Evolutionary conservation across 805 yeast genomes (phyloP), one percentile per base, ranked within the genome.

Genomic region (Peterozyma toletana): DNA sequence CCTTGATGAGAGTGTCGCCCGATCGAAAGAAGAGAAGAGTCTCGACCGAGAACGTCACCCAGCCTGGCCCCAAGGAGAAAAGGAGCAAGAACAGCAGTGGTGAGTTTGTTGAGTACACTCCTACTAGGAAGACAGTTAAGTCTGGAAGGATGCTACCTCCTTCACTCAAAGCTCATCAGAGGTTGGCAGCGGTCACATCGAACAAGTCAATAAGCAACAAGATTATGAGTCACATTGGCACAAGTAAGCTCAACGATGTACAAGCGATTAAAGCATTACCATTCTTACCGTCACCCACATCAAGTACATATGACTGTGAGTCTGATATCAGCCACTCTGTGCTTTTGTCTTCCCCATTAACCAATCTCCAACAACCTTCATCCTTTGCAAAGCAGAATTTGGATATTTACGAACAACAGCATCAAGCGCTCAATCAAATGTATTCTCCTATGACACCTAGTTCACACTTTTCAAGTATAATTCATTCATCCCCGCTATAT

Each of bases 401-500:
- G 13, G 30, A 18, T 14, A n/a, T 10, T 21, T 21, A 21, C 27
- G 7, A 31, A 31, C 34, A 35, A 35, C 18, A 35, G 37, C 37
- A 35, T 7, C 31, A 13, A 14, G 35, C 38, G 33, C 38, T 39
- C 34, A 38, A 41, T n/a, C 42, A 40, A n/a, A 39, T 36, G 10
- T 30, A 49, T 29, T 50, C 49, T 5, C 57, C 63, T 1, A 44
- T 59, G 11, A 58, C 64, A 3, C 61, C 63, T 6, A 52, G 55
- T 4, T 55, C 63, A 14, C 62, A 61, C 37, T 61, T 61, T 37
- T 57, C 62, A 13, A 53, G 50, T 18, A 55, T 61, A n/a, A 47
- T 61, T 33, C 59, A 58, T 42, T 61, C 66, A 14, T 60, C 64
- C 13, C 66, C 66, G 10, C 56, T 61, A 58, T 61, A 59, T 30